Conservation (phyloP, 176 grass and related monocot genomes). For the Zoysia japonica region DNA sequence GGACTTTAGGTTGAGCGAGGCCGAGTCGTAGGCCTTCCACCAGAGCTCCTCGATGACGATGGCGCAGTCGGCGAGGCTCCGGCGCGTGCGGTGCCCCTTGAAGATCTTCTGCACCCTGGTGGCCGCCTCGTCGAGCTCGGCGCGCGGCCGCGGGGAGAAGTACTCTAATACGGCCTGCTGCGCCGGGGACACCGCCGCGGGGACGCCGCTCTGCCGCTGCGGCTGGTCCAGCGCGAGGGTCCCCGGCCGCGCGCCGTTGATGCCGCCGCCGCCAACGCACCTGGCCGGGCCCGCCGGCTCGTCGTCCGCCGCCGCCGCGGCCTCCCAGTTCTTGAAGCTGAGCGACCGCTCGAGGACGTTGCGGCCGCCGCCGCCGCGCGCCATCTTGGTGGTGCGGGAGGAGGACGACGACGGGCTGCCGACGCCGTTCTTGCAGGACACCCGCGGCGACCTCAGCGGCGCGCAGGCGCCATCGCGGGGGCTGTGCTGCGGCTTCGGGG, state of each 20-base stretch:
- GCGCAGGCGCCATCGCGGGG: constrained; percentile 15
- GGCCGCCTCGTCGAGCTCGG: constrained; percentile 73
- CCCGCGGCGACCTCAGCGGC: constrained; percentile 47
- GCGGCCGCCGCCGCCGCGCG: constrained; percentile 15
- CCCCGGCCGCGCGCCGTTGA: constrained; percentile 50
- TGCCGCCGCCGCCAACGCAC: background rate
- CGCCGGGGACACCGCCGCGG: background rate
- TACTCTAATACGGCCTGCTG: constrained; percentile 44
- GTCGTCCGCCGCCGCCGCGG: background rate
- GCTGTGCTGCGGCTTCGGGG: constrained; percentile 35
- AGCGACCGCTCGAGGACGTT: constrained; percentile 55
- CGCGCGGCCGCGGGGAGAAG: constrained; percentile 60
- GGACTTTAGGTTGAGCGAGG: constrained; percentile 62
- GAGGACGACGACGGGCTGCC: constrained; percentile 11
- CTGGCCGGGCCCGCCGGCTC: background rate
- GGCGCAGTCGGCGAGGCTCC: constrained; percentile 92
- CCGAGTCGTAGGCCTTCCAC: constrained; percentile 89
- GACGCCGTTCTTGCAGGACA: constrained; percentile 20
- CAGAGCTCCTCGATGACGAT: constrained; percentile 94
- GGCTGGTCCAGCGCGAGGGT: constrained; percentile 25
- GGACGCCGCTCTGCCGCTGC: background rate
- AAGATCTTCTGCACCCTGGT: constrained; percentile 84
- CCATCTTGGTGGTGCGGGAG: constrained; percentile 36
- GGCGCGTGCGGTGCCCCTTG: constrained; percentile 84
- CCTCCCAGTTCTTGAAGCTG: constrained; percentile 92